Percentiles rank a stretch among this genome's conserved stretches.
Conservation (phyloP, 2,329 filamentous ascomycete species). For the Chaetomium sp. region DNA sequence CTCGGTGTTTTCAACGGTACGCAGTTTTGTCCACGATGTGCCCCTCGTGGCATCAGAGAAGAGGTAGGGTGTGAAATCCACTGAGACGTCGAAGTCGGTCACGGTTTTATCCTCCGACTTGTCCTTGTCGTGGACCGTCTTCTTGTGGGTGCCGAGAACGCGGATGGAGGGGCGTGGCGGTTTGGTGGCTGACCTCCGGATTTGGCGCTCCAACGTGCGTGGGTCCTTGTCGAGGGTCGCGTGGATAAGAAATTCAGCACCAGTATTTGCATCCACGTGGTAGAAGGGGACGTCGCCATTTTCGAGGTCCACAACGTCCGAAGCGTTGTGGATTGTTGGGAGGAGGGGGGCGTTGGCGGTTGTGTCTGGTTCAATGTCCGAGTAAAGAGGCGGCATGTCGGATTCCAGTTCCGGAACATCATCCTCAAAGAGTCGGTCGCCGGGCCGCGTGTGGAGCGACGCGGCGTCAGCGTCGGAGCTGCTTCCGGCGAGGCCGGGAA, state of each 20-base stretch:
- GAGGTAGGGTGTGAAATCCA: conserved; percentile 63
- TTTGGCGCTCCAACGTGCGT: conserved; percentile 47
- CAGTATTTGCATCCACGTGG: conserved; percentile 39
- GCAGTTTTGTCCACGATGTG: conserved; percentile 48
- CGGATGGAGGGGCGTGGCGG: conserved; percentile 58
- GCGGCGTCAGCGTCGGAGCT: conserved; percentile 35
- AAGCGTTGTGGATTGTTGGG: conserved; percentile 32
- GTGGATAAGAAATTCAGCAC: conserved; percentile 49
- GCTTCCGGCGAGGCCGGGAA: conserved; percentile 23
- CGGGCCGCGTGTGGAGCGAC: conserved; percentile 38
- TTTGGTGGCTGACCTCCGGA: conserved; percentile 47
- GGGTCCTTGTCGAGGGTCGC: conserved; percentile 49
- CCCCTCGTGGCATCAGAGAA: conserved; percentile 48
- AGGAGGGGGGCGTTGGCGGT: conserved; percentile 35
- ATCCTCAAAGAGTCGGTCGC: conserved; percentile 42
- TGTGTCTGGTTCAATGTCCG: conserved; percentile 39
- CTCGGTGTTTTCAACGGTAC: conserved; percentile 59
- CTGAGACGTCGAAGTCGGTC: conserved; percentile 60
- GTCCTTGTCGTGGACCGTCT: conserved; percentile 48
- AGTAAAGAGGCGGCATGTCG: conserved; percentile 52
- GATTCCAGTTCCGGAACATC: conserved; percentile 41
- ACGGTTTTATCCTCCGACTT: conserved; percentile 51
- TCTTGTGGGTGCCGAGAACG: conserved; percentile 56
- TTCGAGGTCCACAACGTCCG: conserved; percentile 19
- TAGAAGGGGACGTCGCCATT: not conserved